Evolutionary conservation across 805 yeast genomes (phyloP).

Genomic region (Saturnispora halmiae): DNA sequence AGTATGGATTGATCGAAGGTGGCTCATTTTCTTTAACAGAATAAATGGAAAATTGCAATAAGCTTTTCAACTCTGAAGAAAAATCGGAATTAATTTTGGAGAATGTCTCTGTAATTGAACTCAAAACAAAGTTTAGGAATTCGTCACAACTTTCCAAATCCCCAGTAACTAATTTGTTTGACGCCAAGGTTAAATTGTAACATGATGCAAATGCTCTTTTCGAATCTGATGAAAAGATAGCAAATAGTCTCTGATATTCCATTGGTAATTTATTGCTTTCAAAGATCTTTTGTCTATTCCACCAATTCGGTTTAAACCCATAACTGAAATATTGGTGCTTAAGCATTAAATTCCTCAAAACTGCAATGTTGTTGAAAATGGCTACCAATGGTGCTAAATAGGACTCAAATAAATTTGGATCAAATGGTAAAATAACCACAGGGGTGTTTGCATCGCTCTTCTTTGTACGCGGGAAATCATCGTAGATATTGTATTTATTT

Average conservation of each 20-base stretch:
- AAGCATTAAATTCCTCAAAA: slow-evolving; percentile 27
- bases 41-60: slow-evolving; percentile 14
- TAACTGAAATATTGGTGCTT: slow-evolving; percentile 27
- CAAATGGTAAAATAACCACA: slow-evolving; percentile 30
- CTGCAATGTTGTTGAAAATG: slow-evolving; percentile 31
- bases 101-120: slow-evolving; percentile 18
- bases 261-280: slow-evolving; percentile 24
- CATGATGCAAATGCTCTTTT: slow-evolving; percentile 33
- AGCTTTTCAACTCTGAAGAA: slow-evolving; percentile 11
- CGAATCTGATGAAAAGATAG: slow-evolving; percentile 30
- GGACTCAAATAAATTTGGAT: slow-evolving; percentile 29
- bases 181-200: slow-evolving; percentile 24
- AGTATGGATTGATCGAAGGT: slow-evolving; percentile 12
- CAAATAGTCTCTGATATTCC: slow-evolving; percentile 33
- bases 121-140: slow-evolving; percentile 20
- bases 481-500: slow-evolving; percentile 21
- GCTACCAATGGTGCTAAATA: slow-evolving; percentile 35
- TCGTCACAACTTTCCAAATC: slow-evolving; percentile 26
- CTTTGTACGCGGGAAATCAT: slow-evolving; percentile 25
- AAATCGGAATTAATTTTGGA: slow-evolving; percentile 13
- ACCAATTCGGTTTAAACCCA: slow-evolving; percentile 34
- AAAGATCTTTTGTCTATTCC: slow-evolving; percentile 26
- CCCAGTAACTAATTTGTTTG: slow-evolving; percentile 23
- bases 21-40: slow-evolving; percentile 4
- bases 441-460: slow-evolving; percentile 23